Evolutionary conservation across 2,329 filamentous ascomycete species (phyloP).

Genomic region (Knufia fluminis): DNA sequence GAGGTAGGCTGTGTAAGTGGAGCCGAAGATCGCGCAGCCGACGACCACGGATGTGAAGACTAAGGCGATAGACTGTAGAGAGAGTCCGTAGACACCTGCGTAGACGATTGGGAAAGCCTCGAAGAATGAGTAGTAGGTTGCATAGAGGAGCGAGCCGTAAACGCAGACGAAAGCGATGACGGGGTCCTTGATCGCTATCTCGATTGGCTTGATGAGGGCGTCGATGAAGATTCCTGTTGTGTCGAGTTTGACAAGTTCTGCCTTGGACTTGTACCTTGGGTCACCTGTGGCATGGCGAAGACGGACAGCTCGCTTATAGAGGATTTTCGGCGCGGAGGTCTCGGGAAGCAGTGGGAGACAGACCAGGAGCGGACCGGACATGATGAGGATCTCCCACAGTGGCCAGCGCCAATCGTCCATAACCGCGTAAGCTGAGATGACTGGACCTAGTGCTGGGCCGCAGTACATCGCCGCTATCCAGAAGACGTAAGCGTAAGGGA

Average conservation of each 20-base stretch:
- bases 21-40: too few relatives aligned
- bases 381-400: conserved; percentile 51
- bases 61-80: too few relatives aligned
- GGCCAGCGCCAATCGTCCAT: conserved; percentile 54
- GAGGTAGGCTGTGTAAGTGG: too few relatives aligned
- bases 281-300: too few relatives aligned
- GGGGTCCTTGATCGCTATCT: conserved; percentile 53
- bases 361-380: conserved; percentile 52
- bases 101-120: conserved; percentile 55
- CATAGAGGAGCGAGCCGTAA: conserved; percentile 52
- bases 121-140: conserved; percentile 46
- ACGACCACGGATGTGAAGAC: too few relatives aligned
- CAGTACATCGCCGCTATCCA: conserved; percentile 46
- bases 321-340: conserved; percentile 51
- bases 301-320: conserved; percentile 51
- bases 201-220: conserved; percentile 37
- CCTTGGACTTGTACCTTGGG: too few relatives aligned
- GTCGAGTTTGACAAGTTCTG: conserved; percentile 54
- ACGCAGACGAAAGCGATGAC: conserved; percentile 53
- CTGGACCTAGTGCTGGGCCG: conserved; percentile 28
- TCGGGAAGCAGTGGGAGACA: conserved; percentile 60
- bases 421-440: conserved; percentile 53
- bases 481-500: conserved; percentile 52
- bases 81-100: too few relatives aligned
- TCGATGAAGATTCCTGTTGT: conserved; percentile 42